Percentiles rank a stretch among this genome's conserved stretches.
Evolutionary conservation across 257 asterid genomes (phyloP).

Genomic region (Gentiana dahurica): DNA sequence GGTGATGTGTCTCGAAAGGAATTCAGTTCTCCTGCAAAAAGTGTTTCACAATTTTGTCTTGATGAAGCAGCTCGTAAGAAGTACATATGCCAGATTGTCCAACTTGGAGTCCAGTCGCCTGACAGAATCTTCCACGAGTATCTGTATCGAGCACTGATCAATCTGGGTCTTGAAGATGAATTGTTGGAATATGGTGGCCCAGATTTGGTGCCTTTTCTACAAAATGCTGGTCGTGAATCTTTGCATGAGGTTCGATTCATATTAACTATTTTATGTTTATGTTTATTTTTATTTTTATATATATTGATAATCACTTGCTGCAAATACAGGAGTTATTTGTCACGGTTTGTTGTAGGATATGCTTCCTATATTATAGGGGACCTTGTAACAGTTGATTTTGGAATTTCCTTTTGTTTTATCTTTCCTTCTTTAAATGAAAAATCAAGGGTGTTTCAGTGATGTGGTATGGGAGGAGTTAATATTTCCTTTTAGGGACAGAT

Average conservation of each 20-base stretch:
- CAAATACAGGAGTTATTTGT: too few relatives aligned
- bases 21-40: constrained; percentile 84
- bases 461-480: too few relatives aligned
- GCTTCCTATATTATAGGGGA: too few relatives aligned
- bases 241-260: constrained; percentile 45
- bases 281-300: too few relatives aligned
- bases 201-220: constrained; percentile 90
- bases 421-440: too few relatives aligned
- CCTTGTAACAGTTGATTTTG: too few relatives aligned
- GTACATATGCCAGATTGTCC: constrained; percentile 79
- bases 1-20: constrained; percentile 54
- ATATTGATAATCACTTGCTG: too few relatives aligned
- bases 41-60: constrained; percentile 57
- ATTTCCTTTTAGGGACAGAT: too few relatives aligned
- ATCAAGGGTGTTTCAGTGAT: too few relatives aligned
- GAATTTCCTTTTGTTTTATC: too few relatives aligned
- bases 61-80: constrained; percentile 73
- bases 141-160: constrained; percentile 69
- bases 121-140: constrained; percentile 81
- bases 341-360: too few relatives aligned
- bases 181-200: constrained; percentile 90
- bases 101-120: constrained; percentile 89
- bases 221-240: constrained; percentile 75
- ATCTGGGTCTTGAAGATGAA: constrained; percentile 85
- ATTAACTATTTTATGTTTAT: not conserved